Evolutionary conservation across 2,329 filamentous ascomycete species (phyloP).

Genomic region (Grosmannia huntii): DNA sequence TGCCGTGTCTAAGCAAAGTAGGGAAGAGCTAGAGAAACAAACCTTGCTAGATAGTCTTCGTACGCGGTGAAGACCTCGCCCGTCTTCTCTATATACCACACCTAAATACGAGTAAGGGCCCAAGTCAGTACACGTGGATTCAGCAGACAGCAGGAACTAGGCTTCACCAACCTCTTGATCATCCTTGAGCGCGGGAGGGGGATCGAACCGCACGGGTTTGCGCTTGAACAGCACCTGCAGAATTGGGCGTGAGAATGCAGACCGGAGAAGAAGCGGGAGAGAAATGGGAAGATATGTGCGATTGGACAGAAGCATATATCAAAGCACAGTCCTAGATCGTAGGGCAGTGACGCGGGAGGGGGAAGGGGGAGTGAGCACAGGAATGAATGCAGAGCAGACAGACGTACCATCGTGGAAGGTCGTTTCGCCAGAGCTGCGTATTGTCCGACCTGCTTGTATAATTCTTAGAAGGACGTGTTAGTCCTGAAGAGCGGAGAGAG

Average conservation of each 20-base stretch:
- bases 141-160: background rate
- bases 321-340: no score
- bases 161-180: conserved; percentile 60
- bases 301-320: no score
- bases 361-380: background rate
- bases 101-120: conserved; percentile 33
- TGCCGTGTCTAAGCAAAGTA: background rate
- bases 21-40: background rate
- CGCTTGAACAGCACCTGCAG: conserved; percentile 84
- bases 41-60: conserved; percentile 77
- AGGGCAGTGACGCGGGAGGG: background rate
- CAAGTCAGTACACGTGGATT: conserved; percentile 8
- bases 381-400: background rate
- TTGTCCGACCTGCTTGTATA: background rate
- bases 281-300: background rate
- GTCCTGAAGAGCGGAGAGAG: background rate
- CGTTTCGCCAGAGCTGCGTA: background rate
- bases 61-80: conserved; percentile 83
- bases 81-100: conserved; percentile 85
- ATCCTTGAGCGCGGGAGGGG: conserved; percentile 56
- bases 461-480: background rate
- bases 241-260: background rate
- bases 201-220: conserved; percentile 78
- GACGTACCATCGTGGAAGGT: conserved; percentile 1
- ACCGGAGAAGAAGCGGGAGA: background rate